Evolutionary conservation across 805 yeast species (phyloP), one percentile per base, ranked within the genome.

Genomic region (Lipomyces mesembrius): DNA sequence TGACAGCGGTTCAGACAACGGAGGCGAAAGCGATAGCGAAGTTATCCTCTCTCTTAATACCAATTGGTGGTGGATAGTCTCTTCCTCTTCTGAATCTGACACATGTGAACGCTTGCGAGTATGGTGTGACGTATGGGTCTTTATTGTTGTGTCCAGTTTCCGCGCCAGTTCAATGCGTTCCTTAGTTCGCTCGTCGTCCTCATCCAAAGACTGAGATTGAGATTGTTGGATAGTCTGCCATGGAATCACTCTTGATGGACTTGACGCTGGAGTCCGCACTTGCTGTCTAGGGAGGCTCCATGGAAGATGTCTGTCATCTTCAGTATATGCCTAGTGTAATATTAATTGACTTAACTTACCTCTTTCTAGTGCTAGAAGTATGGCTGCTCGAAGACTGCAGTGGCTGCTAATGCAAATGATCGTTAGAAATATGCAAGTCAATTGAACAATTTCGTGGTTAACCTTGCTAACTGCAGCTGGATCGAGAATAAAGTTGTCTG

Each of bases 71-170:
- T 1, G 22, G 49, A 43, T n/a, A n/a, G 9, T 43, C 22, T 43
- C 49, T n/a, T 43, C 49, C 49, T 43, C 49, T 17, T 43, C 49
- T n/a, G 49, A 43, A 43, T 43, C 49, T 12, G 49, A 43, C 49
- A 43, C 49, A n/a, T 43, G 49, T n/a, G 49, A 43, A 7, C 49
- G 49, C 22, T 43, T 43, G 9, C 49, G 49, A 43, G 11, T 17
- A 43, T 17, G 49, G n/a, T 43, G n/a, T n/a, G 49, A 8, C 0
- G 25, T 6, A 17, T 17, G 9, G 22, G 3, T 17, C 20, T 43
- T 17, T n/a, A 17, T n/a, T 43, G 22, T 6, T 17, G 49, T 17
- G 22, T 17, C 22, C 49, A 43, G 22, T 7, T 43, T 43, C 49
- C 9, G 22, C 8, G 49, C 49, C 12, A 17, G 20, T 17, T 17